A percentile compares a stretch with the other conserved stretches of the same genome.
These are phyloP conservation scores for Chionographis japonica DNA, from an alignment of 106 monocot genomes.

Conservation along the genomic window DNA sequence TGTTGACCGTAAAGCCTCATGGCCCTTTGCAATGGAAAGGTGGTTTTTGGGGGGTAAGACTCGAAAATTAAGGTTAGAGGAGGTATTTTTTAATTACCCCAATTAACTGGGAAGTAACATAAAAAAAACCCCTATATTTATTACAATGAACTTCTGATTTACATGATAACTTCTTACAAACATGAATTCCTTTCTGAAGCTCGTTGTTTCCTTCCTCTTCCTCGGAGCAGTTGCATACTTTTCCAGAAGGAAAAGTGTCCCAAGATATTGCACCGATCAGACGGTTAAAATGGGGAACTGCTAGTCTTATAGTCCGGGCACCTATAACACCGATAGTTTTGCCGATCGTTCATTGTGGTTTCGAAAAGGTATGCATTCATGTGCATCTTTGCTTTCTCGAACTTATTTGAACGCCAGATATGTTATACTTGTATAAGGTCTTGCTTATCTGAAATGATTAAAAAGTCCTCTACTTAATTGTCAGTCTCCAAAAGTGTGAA, in stretches of 20 bases:
- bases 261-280: slow-evolving; percentile 75
- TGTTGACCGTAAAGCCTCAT: no score
- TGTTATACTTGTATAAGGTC: no score
- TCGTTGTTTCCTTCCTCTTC: slow-evolving; percentile 12
- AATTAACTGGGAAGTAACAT: no score
- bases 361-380: slow-evolving; percentile 71
- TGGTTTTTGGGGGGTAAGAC: no score
- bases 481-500: no score
- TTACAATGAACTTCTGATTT: background rate
- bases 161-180: background rate
- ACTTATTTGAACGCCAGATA: no score
- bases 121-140: no score
- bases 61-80: no score
- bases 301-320: slow-evolving; percentile 91
- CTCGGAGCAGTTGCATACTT: slow-evolving; percentile 76
- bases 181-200: slow-evolving; percentile 3
- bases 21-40: no score
- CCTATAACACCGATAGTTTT: slow-evolving; percentile 77
- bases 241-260: slow-evolving; percentile 92
- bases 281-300: slow-evolving; percentile 94
- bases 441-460: no score
- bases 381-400: background rate
- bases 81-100: no score
- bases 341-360: slow-evolving; percentile 86
- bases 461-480: no score